Percentiles rank a stretch among this genome's conserved stretches.
phyloP scores from a whole-genome alignment of 768 basidiomycete genomes.

The Leccinum obscurum region DNA sequence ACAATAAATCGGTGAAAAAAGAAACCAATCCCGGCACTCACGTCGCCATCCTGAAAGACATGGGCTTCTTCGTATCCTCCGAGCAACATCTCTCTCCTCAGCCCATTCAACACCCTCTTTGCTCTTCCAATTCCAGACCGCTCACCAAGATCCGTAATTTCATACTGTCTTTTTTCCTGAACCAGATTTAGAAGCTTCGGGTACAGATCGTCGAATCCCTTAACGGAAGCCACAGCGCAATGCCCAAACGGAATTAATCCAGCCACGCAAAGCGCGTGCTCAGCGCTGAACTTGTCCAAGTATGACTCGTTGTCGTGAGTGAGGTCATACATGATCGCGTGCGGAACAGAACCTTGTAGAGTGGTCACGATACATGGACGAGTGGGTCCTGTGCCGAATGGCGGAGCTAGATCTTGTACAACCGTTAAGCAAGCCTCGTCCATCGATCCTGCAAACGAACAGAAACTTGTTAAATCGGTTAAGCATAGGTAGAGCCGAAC shows the following conservation, averaged over 20 bases:
- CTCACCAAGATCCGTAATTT: constrained; percentile 58
- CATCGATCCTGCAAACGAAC: constrained; percentile 73
- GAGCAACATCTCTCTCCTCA: constrained; percentile 93
- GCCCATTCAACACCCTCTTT: constrained; percentile 76
- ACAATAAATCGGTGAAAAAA: not conserved
- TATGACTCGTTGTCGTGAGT: constrained; percentile 98
- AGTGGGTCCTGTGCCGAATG: constrained; percentile 78
- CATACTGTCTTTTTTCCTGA: constrained; percentile 77
- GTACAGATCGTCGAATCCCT: constrained; percentile 97
- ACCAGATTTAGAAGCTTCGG: constrained; percentile 93
- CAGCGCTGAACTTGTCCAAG: constrained; percentile 85
- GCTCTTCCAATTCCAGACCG: constrained; percentile 56
- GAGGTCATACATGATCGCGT: constrained; percentile 91
- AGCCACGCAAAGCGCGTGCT: constrained; percentile 93
- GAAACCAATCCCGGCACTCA: constrained; percentile 40
- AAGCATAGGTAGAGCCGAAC: constrained; percentile 20
- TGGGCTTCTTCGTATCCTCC: constrained; percentile 88
- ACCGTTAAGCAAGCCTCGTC: constrained; percentile 82
- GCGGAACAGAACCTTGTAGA: constrained; percentile 83
- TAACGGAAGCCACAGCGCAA: constrained; percentile 88
- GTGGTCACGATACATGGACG: constrained; percentile 75
- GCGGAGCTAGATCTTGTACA: constrained; percentile 74
- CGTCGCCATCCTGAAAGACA: constrained; percentile 95
- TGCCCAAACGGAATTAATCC: constrained; percentile 90
- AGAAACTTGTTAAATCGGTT: not conserved